Evolutionary conservation across 2,329 filamentous ascomycete genomes (phyloP), one percentile per base, ranked within the genome.

Genomic region (Ophiostoma sp.): DNA sequence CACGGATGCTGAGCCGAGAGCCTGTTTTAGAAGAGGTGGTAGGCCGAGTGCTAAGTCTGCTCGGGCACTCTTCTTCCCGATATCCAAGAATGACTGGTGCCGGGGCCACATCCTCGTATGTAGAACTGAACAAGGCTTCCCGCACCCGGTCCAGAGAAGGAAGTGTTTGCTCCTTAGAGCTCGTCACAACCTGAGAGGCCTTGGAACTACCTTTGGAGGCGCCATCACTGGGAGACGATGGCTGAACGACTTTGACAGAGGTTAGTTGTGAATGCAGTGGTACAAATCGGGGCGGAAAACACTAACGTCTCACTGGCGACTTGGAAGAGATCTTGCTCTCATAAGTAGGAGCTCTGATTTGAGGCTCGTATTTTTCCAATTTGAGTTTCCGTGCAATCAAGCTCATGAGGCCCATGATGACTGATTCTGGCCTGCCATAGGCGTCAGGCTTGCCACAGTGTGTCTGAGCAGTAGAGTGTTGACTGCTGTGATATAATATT

Each of bases 391-490:
- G 73, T 5, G 73, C 71, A 47, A 77, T 65, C 45, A 77, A 75
- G 71, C 73, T 75, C 63, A 77, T 69, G 67, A 77, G 71, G 67
- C 76, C 76, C 76, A 77, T 77, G 65, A 64, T 72, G 65, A 60
- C 64, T 11, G 55, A 52, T 62, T 49, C n/a, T 38, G 45, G 62
- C 55, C 69, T 73, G 71, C 72, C 72, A 72, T 73, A 70, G 36
- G 69, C 62, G 27, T 27, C 27, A 27, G 27, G 27, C 27, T 27
- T 27, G 27, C 27, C 27, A 27, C 27, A 27, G 27, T 27, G 27
- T 27, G 27, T 27, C 27, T 27, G 27, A 27, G 27, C 27, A 27
- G 27, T 27, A 27, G 27, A 27, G 27, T 27, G 27, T 27, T 27
- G 27, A 27, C 27, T 27, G 27, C 27, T 16, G 55, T 36, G 27